A percentile compares a stretch with the other conserved stretches of the same genome.
phyloP scores from a whole-genome alignment of 352 stramenopile species.

The Phytophthora litchii region DNA sequence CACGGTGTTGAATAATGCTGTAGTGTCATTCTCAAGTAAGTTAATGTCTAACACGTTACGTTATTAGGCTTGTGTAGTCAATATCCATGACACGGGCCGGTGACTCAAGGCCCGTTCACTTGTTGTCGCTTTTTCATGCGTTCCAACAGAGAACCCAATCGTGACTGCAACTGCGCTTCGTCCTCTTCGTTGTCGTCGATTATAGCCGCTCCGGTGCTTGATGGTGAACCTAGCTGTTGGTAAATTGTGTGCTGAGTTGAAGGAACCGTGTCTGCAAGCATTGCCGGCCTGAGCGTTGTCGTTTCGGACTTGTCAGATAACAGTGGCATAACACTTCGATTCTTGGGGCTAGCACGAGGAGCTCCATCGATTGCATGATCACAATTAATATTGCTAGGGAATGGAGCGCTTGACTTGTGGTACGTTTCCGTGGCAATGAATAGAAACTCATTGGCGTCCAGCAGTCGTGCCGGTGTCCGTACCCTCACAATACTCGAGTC shows the following conservation, averaged over 20 bases:
- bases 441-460: constrained; percentile 58
- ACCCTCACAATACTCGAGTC: constrained; percentile 18
- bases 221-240: constrained; percentile 8
- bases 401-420: constrained; percentile 32
- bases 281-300: background rate
- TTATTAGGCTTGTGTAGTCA: too few species aligned
- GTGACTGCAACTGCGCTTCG: constrained; percentile 34
- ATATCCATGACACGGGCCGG: too few species aligned
- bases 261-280: constrained; percentile 10
- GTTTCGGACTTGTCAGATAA: constrained; percentile 2
- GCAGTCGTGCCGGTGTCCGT: constrained; percentile 20
- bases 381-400: constrained; percentile 8
- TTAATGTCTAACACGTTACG: too few species aligned
- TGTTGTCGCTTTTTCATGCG: constrained; percentile 44
- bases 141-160: constrained; percentile 44
- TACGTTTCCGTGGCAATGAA: constrained; percentile 54
- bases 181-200: constrained; percentile 12
- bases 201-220: constrained; percentile 24
- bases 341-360: constrained; percentile 5
- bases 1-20: too few species aligned
- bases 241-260: constrained; percentile 1
- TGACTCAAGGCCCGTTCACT: constrained; percentile 4
- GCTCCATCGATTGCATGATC: constrained; percentile 9
- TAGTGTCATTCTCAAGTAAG: too few species aligned
- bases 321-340: background rate